Percentiles rank a stretch among this genome's conserved stretches.
These are phyloP conservation scores for Pseudovirgaria hyperparasitica DNA, from an alignment of 2,329 filamentous ascomycete genomes.

Conservation along the genomic window DNA sequence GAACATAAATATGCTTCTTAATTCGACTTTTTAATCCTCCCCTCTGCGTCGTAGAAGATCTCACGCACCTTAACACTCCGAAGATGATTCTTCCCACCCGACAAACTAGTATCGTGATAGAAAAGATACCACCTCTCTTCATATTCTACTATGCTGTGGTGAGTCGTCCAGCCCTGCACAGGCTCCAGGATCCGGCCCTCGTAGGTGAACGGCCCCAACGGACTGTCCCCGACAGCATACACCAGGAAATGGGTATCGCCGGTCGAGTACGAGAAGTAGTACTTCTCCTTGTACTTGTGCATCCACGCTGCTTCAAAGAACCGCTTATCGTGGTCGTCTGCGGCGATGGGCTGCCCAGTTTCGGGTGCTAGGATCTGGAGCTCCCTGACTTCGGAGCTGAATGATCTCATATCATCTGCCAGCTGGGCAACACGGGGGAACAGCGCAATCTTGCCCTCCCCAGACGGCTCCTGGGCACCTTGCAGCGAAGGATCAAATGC, in stretches of 20 bases:
- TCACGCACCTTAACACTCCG: slow-evolving; percentile 63
- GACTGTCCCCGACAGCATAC: slow-evolving; percentile 53
- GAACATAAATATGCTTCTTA: too few species aligned
- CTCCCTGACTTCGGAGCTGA: slow-evolving; percentile 44
- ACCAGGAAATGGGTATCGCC: slow-evolving; percentile 65
- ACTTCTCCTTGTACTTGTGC: slow-evolving; percentile 56
- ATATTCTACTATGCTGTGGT: slow-evolving; percentile 68
- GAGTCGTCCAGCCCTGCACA: slow-evolving; percentile 69
- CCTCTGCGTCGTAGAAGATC: slow-evolving; percentile 57
- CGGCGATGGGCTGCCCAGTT: slow-evolving; percentile 44
- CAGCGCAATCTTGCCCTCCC: slow-evolving; percentile 45
- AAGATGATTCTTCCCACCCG: slow-evolving; percentile 56
- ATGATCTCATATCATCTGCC: slow-evolving; percentile 51
- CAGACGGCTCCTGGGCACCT: slow-evolving; percentile 45
- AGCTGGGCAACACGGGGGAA: slow-evolving; percentile 55
- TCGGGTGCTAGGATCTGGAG: slow-evolving; percentile 54
- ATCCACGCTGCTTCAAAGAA: slow-evolving; percentile 78
- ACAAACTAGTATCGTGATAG: slow-evolving; percentile 61
- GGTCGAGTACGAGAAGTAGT: slow-evolving; percentile 69
- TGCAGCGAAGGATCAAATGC: slow-evolving; percentile 44
- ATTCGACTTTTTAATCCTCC: slow-evolving; percentile 46
- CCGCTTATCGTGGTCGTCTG: slow-evolving; percentile 58
- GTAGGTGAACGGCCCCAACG: slow-evolving; percentile 62
- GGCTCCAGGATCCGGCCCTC: slow-evolving; percentile 60
- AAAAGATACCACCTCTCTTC: slow-evolving; percentile 61